Evolutionary conservation across 192 early-diverging fungal species (phyloP), one percentile per base, ranked within the genome.

Genomic region (Gonapodya sp.): DNA sequence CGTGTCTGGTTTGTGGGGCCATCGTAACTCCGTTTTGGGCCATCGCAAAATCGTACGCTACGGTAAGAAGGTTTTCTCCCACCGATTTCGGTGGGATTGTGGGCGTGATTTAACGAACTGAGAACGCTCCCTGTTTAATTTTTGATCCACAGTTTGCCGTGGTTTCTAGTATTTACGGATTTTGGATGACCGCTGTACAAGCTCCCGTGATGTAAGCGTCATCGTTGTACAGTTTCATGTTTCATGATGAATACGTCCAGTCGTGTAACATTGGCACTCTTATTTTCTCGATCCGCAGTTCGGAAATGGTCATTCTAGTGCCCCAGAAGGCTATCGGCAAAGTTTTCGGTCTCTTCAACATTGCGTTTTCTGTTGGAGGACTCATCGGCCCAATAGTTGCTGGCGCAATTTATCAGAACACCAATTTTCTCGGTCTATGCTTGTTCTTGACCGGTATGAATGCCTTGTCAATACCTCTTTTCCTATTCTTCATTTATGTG

Each of bases 281-380:
- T n/a, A n/a, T n/a, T n/a, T n/a, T n/a, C 24, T 24, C 24, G 46
- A 8, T 64, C 24, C 8, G 46, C 46, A 64, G 46, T 8, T 64
- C 46, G 8, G 46, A 64, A 64, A 8, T 64, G 8, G 24, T 64
- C 46, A 8, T 24, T 16, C 46, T 64, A 16, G 46, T 24, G 8
- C 46, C 46, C 24, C 46, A 8, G 8, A 64, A 85, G 35, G 88
- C 87, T 32, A 89, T 86, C 78, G 89, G 85, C 64, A 85, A 86
- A 83, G 89, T 92, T 0, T 93, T 93, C 83, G 92, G 92, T 1
- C 83, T 94, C 36, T 93, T 91, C 83, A 94, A 94, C 82, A 92
- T 94, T 84, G 89, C 92, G 0, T 94, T 92, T 73, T 91, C 92
- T 32, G 81, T 90, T n/a, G 92, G 92, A n/a, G 92, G 93, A 86